Conservation (phyloP, 176 grass and related monocot species). For the Chrysopogon serrulatus region DNA sequence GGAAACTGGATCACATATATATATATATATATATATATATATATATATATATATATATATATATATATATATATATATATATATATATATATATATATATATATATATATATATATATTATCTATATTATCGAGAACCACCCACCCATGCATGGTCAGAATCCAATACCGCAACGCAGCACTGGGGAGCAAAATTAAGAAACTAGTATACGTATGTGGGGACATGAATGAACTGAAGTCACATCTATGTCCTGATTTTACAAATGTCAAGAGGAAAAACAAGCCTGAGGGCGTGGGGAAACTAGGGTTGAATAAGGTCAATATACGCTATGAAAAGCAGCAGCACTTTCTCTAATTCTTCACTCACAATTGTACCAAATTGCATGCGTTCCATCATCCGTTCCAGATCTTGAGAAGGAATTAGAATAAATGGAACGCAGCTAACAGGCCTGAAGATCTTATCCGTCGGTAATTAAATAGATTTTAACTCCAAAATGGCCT, state of each 20-base stretch:
- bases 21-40: too few relatives aligned
- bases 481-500: not conserved
- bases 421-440: not conserved
- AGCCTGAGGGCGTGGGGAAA: not conserved
- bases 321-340: not conserved
- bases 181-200: constrained; percentile 10
- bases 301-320: not conserved
- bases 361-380: not conserved
- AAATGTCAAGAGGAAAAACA: not conserved
- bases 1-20: too few relatives aligned
- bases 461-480: not conserved
- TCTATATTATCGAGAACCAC: not conserved
- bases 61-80: too few relatives aligned
- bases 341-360: not conserved
- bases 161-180: constrained; percentile 8
- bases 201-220: not conserved
- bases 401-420: not conserved
- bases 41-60: too few relatives aligned
- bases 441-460: not conserved
- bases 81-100: too few relatives aligned
- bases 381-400: not conserved
- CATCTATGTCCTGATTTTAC: constrained; percentile 2
- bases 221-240: constrained; percentile 8
- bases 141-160: constrained; percentile 3
- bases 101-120: not conserved